These are phyloP conservation scores for Colletotrichum shisoi DNA, from an alignment of 2,329 filamentous ascomycete genomes.

Conservation along the genomic window DNA sequence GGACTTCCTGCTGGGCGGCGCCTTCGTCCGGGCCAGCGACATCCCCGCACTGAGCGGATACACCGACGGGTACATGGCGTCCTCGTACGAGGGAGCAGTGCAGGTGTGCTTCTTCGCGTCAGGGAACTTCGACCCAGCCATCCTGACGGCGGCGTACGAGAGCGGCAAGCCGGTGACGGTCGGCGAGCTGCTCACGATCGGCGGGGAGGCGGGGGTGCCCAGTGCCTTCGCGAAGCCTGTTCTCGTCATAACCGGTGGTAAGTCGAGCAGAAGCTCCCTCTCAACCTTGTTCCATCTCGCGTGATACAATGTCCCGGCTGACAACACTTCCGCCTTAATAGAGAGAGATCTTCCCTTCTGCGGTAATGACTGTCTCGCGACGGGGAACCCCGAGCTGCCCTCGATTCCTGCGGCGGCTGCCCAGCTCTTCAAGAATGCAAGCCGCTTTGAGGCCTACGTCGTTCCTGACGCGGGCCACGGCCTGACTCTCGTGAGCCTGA, in stretches of 20 bases:
- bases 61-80: constrained; percentile 62
- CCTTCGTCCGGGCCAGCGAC: constrained; percentile 56
- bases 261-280: constrained; percentile 29
- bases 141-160: constrained; percentile 57
- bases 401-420: constrained; percentile 56
- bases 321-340: constrained; percentile 36
- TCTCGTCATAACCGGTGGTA: constrained; percentile 65
- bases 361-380: constrained; percentile 65
- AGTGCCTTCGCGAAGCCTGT: constrained; percentile 62
- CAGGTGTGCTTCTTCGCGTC: constrained; percentile 64
- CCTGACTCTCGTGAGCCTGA: constrained; percentile 55
- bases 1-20: constrained; percentile 55
- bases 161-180: constrained; percentile 65
- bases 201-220: constrained; percentile 46
- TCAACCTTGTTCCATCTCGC: too few relatives aligned
- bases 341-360: constrained; percentile 65
- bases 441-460: constrained; percentile 61
- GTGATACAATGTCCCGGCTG: not conserved
- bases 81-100: constrained; percentile 55
- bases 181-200: constrained; percentile 67
- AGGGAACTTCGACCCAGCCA: constrained; percentile 61
- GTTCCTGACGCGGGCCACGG: constrained; percentile 62
- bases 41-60: constrained; percentile 47
- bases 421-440: constrained; percentile 55
- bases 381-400: constrained; percentile 48